Conservation (phyloP, 257 asterid species). For the Solanum tarapatanum region DNA sequence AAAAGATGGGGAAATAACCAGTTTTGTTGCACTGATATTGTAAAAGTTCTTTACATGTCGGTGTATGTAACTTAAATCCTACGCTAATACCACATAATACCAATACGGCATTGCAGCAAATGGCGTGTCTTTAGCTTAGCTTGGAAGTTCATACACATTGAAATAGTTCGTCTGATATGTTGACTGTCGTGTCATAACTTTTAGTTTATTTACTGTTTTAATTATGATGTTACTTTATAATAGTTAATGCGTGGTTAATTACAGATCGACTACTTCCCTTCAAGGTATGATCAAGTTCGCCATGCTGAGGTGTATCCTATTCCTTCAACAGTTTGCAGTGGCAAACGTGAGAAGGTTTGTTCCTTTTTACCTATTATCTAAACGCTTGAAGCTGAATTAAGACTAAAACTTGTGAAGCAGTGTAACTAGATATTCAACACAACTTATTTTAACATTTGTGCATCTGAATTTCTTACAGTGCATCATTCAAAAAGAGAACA, state of each 20-base stretch:
- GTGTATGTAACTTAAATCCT: neutral
- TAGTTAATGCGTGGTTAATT: neutral
- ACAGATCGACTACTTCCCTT: conserved; percentile 30
- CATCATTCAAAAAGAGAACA: conserved; percentile 20
- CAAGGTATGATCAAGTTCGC: conserved; percentile 25
- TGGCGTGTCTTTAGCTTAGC: neutral
- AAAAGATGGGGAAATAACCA: neutral
- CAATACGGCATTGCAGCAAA: neutral
- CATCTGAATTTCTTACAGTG: conserved; percentile 2
- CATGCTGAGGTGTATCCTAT: conserved; percentile 25
- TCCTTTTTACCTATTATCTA: neutral
- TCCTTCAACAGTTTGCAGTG: conserved; percentile 15
- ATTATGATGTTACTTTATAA: neutral
- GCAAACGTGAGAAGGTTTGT: conserved; percentile 21
- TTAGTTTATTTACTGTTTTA: neutral
- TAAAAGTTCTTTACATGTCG: neutral
- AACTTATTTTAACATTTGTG: neutral
- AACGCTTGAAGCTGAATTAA: neutral
- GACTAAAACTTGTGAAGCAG: neutral
- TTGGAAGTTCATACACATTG: neutral
- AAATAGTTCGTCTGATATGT: neutral
- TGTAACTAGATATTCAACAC: neutral
- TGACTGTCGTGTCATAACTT: neutral
- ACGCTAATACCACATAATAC: neutral
- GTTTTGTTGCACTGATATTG: neutral